Base-by-base conservation (phyloP, 2,329 filamentous ascomycete species). In the Fusarium longipes region DNA sequence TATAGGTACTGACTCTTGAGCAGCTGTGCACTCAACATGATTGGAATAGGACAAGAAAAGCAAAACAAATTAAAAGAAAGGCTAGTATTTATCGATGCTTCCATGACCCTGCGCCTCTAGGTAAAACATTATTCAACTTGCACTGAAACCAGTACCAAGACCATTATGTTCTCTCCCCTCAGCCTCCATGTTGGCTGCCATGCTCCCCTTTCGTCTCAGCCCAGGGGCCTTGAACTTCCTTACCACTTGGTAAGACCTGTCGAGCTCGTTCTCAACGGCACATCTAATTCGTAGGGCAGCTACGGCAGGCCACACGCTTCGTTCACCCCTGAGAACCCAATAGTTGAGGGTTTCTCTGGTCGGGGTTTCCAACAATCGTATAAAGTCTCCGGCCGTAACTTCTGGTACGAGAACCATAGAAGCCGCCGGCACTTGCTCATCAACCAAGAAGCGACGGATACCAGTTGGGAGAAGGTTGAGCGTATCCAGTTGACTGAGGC, bases 261-360 rank as follows among this genome's bases (percentile, higher is more conserved):
- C 94, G 12, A 98, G 82, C 75, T 97, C 93, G 55, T 93, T 90
- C 77, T 98, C 95, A 9, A 98, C 86, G 6, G 90, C 91, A 77
- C 93, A 96, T 8, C 95, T 83, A 8, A 97, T 89, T 71, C 91
- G 90, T 63, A 98, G 79, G 15, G 93, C 93, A 30, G 89, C 89
- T 5, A 97, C 88, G 3, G 93, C 92, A 1, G 94, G 95, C 94
- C 95, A 98, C 0, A 97, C 93, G 68, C 92, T 94, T 64, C 89
- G 82, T 79, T 98, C 95, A 2, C 95, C 95, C 54, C 91, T 86
- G 30, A 89, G 78, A 53, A 96, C 93, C 95, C 94, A 97, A 71
- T 95, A 91, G 58, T 93, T 88, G 5, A 97, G 81, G 10, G 88
- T 89, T 60, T 90, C 87, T 50, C 87, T 84, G 1, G 91, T 95